A percentile compares a stretch with the other conserved stretches of the same genome.
Evolutionary conservation across 192 early-diverging fungal genomes (phyloP).

Genomic region (Entomortierella lignicola): DNA sequence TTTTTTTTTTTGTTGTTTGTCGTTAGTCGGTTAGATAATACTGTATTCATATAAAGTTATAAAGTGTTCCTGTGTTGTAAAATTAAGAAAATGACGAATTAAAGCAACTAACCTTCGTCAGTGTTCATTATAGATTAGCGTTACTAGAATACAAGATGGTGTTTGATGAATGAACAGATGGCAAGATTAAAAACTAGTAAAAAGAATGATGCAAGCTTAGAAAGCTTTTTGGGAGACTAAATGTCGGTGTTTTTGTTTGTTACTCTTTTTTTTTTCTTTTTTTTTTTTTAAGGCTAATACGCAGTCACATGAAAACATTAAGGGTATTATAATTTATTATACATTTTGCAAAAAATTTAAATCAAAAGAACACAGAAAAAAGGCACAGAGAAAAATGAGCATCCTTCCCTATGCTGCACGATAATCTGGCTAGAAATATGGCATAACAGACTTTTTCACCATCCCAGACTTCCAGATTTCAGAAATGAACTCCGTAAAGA

Average conservation of each 20-base stretch:
- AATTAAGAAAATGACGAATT: background rate
- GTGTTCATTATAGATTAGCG: conserved; percentile 27
- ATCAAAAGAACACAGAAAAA: too few relatives aligned
- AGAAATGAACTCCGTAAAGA: background rate
- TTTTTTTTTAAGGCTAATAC: too few relatives aligned
- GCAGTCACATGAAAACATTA: conserved; percentile 10
- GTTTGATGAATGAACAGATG: background rate
- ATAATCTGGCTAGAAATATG: too few relatives aligned
- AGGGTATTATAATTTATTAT: conserved; percentile 14
- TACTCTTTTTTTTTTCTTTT: conserved; percentile 21
- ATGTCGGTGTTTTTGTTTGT: conserved; percentile 5
- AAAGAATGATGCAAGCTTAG: conserved; percentile 4
- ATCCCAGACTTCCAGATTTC: background rate
- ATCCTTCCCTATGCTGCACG: too few relatives aligned
- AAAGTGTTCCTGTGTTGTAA: too few relatives aligned
- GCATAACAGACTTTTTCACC: background rate
- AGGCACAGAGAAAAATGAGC: too few relatives aligned
- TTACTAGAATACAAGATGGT: background rate
- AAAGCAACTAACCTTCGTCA: conserved; percentile 35
- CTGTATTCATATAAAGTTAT: too few relatives aligned
- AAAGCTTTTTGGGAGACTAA: background rate
- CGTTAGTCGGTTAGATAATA: too few relatives aligned
- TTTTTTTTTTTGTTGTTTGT: too few relatives aligned
- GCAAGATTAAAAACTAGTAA: conserved; percentile 19
- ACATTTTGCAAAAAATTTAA: too few relatives aligned